Percentiles rank a stretch among this genome's conserved stretches.
These are phyloP conservation scores for Boletales sp. DNA, from an alignment of 768 basidiomycete species.

Conservation along the genomic window DNA sequence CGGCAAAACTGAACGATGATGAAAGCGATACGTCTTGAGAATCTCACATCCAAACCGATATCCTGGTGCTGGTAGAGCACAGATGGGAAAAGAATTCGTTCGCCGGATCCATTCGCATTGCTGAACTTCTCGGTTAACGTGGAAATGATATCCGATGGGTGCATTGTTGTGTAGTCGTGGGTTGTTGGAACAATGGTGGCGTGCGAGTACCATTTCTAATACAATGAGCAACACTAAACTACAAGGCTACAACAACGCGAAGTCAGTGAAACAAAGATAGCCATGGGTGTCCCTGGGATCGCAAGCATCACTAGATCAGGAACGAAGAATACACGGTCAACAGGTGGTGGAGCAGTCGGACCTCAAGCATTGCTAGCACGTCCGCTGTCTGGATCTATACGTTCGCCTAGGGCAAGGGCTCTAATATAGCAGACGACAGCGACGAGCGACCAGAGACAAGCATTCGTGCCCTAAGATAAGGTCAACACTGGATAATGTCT, in stretches of 20 bases:
- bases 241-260: background rate
- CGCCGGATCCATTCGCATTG: constrained; percentile 57
- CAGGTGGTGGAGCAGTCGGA: background rate
- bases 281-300: too few species aligned
- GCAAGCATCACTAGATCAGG: too few species aligned
- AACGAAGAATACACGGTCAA: background rate
- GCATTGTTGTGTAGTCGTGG: constrained; percentile 8
- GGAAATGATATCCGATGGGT: constrained; percentile 48
- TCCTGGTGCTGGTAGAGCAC: constrained; percentile 59
- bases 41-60: constrained; percentile 57
- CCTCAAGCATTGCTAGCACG: constrained; percentile 54
- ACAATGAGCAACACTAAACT: constrained; percentile 1
- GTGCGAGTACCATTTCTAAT: constrained; percentile 7
- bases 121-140: constrained; percentile 53
- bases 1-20: background rate
- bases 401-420: constrained; percentile 66
- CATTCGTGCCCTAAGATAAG: constrained; percentile 71
- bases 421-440: constrained; percentile 64
- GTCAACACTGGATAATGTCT: background rate
- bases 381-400: constrained; percentile 60
- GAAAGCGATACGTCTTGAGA: background rate
- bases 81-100: constrained; percentile 79
- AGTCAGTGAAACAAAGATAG: too few species aligned
- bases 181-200: background rate
- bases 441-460: constrained; percentile 74